Conservation (phyloP, 129 eudicot species). For the Flaveria sonorensis region DNA sequence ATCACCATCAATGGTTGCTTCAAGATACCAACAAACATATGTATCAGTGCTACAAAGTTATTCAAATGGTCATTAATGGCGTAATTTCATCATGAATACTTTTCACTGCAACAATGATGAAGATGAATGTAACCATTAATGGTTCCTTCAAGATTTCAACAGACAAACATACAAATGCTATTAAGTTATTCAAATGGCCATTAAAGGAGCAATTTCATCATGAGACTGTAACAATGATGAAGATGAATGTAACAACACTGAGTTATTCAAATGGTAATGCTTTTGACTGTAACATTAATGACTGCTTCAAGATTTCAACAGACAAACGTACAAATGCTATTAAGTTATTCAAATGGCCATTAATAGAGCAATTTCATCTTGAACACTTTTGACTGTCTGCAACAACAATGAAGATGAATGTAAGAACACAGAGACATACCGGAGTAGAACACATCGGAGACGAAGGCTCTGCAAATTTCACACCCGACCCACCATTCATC, state of each 20-base stretch:
- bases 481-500: not conserved
- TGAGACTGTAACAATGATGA: too few relatives aligned
- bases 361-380: too few relatives aligned
- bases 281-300: not conserved
- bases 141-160: not conserved
- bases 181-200: not conserved
- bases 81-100: too few relatives aligned
- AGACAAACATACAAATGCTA: not conserved
- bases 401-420: constrained; percentile 1
- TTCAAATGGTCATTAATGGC: not conserved
- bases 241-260: not conserved
- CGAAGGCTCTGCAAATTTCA: constrained; percentile 17
- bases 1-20: constrained; percentile 5
- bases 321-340: not conserved
- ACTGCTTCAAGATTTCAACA: not conserved
- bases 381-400: not conserved
- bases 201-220: not conserved
- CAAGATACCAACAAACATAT: not conserved
- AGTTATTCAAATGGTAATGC: too few relatives aligned
- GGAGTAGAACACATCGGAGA: constrained; percentile 44
- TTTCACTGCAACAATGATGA: too few relatives aligned
- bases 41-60: not conserved
- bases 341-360: too few relatives aligned
- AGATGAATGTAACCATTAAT: not conserved
- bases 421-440: constrained; percentile 35